phyloP scores from a whole-genome alignment of 306 rosid genomes.

The Biancaea sappan region DNA sequence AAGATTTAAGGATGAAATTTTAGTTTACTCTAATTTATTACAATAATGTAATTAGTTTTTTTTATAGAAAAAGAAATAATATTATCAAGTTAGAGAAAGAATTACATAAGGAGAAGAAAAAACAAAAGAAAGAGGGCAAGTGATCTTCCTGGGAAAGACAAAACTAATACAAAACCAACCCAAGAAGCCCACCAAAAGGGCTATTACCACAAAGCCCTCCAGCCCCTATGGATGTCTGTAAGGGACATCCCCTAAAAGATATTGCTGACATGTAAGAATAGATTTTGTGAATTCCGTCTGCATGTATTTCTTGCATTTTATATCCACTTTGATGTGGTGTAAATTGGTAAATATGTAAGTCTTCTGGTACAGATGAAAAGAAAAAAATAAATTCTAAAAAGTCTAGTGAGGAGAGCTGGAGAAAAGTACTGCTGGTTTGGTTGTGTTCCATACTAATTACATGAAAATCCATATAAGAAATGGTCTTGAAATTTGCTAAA shows the following conservation, averaged over 20 bases:
- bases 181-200: no score
- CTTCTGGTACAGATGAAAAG: not conserved
- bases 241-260: no score
- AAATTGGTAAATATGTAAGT: not conserved
- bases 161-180: no score
- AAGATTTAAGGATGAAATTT: not conserved
- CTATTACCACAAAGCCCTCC: no score
- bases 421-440: not conserved
- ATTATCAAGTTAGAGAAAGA: no score
- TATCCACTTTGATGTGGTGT: not conserved
- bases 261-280: constrained; percentile 18
- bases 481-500: not conserved
- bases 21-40: not conserved
- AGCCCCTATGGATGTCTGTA: no score
- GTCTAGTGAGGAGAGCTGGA: not conserved
- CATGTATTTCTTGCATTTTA: not conserved
- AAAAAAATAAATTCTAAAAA: not conserved
- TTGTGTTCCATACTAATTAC: not conserved
- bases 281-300: not conserved
- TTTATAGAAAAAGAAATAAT: no score
- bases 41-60: not conserved
- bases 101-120: no score
- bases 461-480: not conserved
- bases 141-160: no score
- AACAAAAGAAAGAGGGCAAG: no score